phyloP scores from a whole-genome alignment of 2,329 filamentous ascomycete genomes.

The Daldinia sp. region DNA sequence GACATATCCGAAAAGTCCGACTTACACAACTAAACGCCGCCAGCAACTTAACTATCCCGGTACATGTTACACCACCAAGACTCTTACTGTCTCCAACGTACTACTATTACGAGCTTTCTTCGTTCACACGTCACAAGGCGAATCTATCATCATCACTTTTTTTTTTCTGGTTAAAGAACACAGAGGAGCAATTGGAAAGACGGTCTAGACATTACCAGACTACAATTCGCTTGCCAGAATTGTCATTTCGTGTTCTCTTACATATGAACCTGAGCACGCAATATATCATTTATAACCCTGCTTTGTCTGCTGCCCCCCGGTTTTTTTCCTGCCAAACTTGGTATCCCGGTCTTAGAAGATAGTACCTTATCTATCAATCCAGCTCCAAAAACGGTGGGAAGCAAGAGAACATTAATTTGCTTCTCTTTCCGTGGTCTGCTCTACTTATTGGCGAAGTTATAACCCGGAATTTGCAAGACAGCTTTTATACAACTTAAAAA shows the following conservation, averaged over 20 bases:
- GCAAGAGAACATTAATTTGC: conserved; percentile 13
- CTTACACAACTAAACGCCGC: conserved; percentile 32
- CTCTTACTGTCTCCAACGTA: conserved; percentile 23
- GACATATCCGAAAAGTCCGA: conserved; percentile 32
- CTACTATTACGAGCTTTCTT: conserved; percentile 24
- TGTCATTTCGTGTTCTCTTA: conserved; percentile 49
- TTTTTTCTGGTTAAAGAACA: conserved; percentile 28
- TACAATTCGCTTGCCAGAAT: conserved; percentile 43
- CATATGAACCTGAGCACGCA: conserved; percentile 44
- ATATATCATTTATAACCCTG: conserved; percentile 37
- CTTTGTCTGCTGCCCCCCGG: conserved; percentile 26
- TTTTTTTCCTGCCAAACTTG: conserved; percentile 34
- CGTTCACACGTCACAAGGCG: conserved; percentile 31
- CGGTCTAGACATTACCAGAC: conserved; percentile 39
- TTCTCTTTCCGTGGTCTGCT: conserved; percentile 16
- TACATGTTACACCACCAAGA: conserved; percentile 37
- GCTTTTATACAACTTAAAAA: conserved; percentile 21
- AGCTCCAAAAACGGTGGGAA: conserved; percentile 14
- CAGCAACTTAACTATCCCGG: conserved; percentile 24
- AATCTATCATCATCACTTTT: conserved; percentile 32
- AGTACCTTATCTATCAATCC: conserved; percentile 20
- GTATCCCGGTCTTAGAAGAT: conserved; percentile 37
- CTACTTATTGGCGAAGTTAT: conserved; percentile 9
- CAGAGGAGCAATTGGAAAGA: conserved; percentile 36
- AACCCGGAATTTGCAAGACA: conserved; percentile 23